phyloP scores from a whole-genome alignment of 2,329 filamentous ascomycete species.

The Exophiala sp. region DNA sequence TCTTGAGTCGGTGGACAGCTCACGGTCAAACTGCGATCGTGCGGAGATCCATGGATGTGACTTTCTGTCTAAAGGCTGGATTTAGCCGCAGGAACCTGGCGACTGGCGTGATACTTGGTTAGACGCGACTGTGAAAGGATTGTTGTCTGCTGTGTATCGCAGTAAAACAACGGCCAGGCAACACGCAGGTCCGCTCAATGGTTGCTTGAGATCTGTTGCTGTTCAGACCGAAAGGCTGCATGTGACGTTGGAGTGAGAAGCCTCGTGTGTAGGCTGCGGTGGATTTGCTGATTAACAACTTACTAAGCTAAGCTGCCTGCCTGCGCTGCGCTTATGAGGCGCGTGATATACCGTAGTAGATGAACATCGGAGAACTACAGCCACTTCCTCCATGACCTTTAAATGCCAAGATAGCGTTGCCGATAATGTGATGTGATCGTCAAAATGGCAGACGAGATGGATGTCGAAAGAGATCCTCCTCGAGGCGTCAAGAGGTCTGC shows the following conservation, averaged over 20 bases:
- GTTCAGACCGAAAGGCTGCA: background rate
- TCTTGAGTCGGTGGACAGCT: slow-evolving; percentile 36
- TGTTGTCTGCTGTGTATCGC: background rate
- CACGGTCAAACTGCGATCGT: slow-evolving; percentile 8
- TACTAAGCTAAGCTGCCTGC: background rate
- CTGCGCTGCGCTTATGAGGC: background rate
- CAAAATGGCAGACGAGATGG: slow-evolving; percentile 40
- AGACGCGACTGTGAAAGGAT: background rate
- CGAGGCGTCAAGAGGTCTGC: slow-evolving; percentile 48
- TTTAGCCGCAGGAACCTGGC: background rate
- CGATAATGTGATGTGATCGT: background rate
- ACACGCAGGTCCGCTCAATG: background rate
- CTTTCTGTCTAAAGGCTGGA: background rate
- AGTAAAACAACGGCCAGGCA: too few species aligned
- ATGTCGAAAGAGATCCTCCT: slow-evolving; percentile 36
- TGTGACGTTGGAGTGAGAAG: background rate
- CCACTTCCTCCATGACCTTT: background rate
- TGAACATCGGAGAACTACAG: too few species aligned
- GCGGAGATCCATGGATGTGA: slow-evolving; percentile 13
- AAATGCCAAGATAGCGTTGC: background rate
- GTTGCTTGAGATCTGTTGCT: background rate
- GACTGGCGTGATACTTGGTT: background rate
- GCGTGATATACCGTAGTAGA: background rate
- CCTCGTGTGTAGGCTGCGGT: background rate
- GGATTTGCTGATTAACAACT: background rate